These are phyloP conservation scores for Phycomyces nitens DNA, from an alignment of 192 early-diverging fungal genomes.

Conservation along the genomic window DNA sequence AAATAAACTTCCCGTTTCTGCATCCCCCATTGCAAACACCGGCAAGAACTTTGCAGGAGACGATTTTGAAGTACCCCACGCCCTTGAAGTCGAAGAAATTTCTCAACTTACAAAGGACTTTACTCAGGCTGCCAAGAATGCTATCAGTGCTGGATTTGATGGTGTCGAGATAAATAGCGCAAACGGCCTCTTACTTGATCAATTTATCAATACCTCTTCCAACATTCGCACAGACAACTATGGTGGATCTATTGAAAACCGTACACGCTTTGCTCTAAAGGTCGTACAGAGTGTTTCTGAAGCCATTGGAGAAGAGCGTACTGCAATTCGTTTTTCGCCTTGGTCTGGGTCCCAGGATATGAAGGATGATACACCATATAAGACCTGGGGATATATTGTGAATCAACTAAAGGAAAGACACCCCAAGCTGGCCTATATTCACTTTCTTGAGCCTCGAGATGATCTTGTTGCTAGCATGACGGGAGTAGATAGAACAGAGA, in stretches of 20 bases:
- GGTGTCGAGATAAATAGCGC: conserved; percentile 87
- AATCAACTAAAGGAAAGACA: conserved; percentile 16
- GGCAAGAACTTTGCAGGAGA: conserved; percentile 10
- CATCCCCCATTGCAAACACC: conserved; percentile 19
- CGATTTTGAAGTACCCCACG: conserved; percentile 14
- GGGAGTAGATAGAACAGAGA: not conserved
- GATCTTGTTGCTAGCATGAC: not conserved
- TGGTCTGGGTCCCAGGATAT: conserved; percentile 29
- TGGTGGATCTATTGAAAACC: conserved; percentile 19
- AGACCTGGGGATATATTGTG: conserved; percentile 23
- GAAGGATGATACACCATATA: conserved; percentile 18
- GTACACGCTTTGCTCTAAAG: conserved; percentile 25
- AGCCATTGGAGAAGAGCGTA: conserved; percentile 24
- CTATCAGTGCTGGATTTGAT: conserved; percentile 81
- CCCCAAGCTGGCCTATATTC: conserved; percentile 28
- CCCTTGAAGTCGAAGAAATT: conserved; percentile 15
- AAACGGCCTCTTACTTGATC: conserved; percentile 82
- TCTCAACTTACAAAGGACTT: conserved; percentile 4
- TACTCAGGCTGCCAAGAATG: conserved; percentile 56
- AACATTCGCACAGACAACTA: conserved; percentile 67
- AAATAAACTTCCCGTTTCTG: conserved; percentile 15
- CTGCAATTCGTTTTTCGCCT: conserved; percentile 34
- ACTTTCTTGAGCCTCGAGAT: conserved; percentile 25
- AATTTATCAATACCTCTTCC: conserved; percentile 72
- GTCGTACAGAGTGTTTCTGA: conserved; percentile 16